phyloP scores from a whole-genome alignment of 2,329 filamentous ascomycete genomes.

The Penicillium sp. region DNA sequence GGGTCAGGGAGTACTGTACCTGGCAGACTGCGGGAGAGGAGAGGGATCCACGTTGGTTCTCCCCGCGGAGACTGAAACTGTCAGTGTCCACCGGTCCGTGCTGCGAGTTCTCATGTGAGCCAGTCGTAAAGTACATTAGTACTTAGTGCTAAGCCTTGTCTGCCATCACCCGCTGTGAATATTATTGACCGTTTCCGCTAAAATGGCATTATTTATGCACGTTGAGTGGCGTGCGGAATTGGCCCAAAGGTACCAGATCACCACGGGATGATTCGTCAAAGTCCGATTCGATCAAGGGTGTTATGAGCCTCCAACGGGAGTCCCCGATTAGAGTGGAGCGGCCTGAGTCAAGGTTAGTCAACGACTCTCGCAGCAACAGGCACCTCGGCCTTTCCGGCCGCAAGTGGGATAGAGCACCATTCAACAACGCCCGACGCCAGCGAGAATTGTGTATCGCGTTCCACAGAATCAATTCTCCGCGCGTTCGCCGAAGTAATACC shows the following conservation, averaged over 20 bases:
- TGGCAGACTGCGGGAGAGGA: background rate
- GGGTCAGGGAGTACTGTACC: background rate
- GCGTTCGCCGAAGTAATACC: background rate
- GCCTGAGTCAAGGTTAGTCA: background rate
- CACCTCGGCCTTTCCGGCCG: background rate
- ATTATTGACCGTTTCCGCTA: background rate
- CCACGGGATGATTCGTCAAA: background rate
- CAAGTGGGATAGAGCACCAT: background rate
- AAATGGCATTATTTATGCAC: background rate
- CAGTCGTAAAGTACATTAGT: background rate
- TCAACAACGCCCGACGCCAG: background rate
- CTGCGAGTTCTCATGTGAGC: conserved; percentile 3
- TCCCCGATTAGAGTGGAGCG: conserved; percentile 7
- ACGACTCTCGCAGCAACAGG: background rate
- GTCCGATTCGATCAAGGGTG: background rate
- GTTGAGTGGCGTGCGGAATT: background rate
- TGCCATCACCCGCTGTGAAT: background rate
- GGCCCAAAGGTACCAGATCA: background rate
- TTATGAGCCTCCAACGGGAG: conserved; percentile 10
- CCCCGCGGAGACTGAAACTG: background rate
- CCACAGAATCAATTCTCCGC: background rate
- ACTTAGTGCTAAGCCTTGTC: background rate
- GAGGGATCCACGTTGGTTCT: background rate
- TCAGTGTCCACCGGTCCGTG: background rate
- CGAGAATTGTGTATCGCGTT: background rate